Conservation (phyloP, 768 basidiomycete species). For the Lactifluus pinguis region DNA sequence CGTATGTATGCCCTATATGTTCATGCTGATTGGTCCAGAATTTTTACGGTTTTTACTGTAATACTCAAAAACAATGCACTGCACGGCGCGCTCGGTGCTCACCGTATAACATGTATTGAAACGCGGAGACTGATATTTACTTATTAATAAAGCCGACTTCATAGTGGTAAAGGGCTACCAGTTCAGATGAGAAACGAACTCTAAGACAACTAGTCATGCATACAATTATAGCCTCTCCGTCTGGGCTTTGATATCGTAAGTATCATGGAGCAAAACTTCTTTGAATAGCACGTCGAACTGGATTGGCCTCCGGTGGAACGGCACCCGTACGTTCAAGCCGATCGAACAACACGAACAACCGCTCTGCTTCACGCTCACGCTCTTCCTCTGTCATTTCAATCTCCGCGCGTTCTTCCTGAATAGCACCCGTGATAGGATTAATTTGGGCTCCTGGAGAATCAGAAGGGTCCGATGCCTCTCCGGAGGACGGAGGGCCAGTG, state of each 20-base stretch:
- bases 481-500: slow-evolving; percentile 39
- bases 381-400: slow-evolving; percentile 87
- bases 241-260: too few relatives aligned
- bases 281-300: slow-evolving; percentile 61
- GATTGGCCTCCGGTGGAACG: slow-evolving; percentile 55
- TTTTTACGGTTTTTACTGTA: neutral
- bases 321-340: slow-evolving; percentile 72
- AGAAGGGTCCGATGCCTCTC: slow-evolving; percentile 24
- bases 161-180: neutral
- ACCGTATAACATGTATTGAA: neutral
- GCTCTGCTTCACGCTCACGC: slow-evolving; percentile 89
- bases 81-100: neutral
- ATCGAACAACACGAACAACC: slow-evolving; percentile 85
- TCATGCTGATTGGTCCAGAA: neutral
- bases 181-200: neutral
- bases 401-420: slow-evolving; percentile 30
- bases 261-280: slow-evolving; percentile 30
- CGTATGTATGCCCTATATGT: neutral
- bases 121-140: neutral
- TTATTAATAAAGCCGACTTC: neutral
- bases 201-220: neutral
- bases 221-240: neutral
- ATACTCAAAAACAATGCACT: neutral
- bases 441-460: slow-evolving; percentile 39
- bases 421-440: slow-evolving; percentile 84